Evolutionary conservation across 345 rosid genomes (phyloP), one percentile per base, ranked within the genome.

Genomic region (Gynandropsis gynandra): DNA sequence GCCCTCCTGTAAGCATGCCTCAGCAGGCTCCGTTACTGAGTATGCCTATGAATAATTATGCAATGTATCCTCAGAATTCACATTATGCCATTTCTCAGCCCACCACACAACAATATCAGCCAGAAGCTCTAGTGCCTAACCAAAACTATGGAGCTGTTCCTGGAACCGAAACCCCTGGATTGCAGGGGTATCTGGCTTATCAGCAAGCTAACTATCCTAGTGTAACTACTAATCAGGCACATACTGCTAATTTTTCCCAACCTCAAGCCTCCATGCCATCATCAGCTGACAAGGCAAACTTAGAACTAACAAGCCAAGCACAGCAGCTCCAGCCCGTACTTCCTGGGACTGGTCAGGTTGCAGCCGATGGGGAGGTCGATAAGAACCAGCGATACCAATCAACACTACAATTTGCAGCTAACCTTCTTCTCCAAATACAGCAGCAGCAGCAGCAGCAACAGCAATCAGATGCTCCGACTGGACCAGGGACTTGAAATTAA

Each of bases 341-440:
- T 17, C 39, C 77, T 67, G 85, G 72, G 47, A 50, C 77, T 69
- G 71, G 64, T 62, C 80, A 70, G 65, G 74, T 61, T 19, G 46
- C 68, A 41, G 54, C 82, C 54, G 83, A 77, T 61, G 70, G 49
- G 17, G 96, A 87, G 67, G 77, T 52, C n/a, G 95, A 84, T 65
- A 87, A 84, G 64, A 80, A 85, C 62, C 89, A 87, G 72, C 71
- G 84, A 16, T 92, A 92, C 64, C 96, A 92, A 58, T 92, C 93
- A 54, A 87, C 98, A 0, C 70, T 92, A 47, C 89, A 87, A 63
- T 71, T 92, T 73, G 98, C 98, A 5, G 96, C 98, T 10, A 82
- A 47, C 65, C 93, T 92, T 56, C 98, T 92, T 63, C 84, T 72
- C 17, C 96, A 82, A 70, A 74, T 92, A 70, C 95, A 92, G 64